These are phyloP conservation scores for Diatrype stigma DNA, from an alignment of 2,329 filamentous ascomycete species.

Conservation along the genomic window DNA sequence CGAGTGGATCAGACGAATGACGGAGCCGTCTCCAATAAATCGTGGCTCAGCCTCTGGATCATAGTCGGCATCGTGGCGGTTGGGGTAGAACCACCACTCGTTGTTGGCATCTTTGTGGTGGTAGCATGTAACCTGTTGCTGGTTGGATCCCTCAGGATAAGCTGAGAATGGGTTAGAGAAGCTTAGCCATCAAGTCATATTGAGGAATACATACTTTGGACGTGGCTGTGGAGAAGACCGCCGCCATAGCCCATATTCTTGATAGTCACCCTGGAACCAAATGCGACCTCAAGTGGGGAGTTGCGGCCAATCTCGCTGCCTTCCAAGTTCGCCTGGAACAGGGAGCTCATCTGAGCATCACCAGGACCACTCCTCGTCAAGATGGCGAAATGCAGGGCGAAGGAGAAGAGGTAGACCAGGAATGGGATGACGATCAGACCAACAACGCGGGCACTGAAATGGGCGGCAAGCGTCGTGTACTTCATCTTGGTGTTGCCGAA, in stretches of 20 bases:
- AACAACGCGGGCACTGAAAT: constrained; percentile 74
- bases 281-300: constrained; percentile 86
- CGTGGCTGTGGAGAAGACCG: constrained; percentile 90
- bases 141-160: constrained; percentile 85
- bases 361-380: constrained; percentile 91
- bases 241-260: constrained; percentile 99
- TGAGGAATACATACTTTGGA: constrained; percentile 59
- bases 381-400: constrained; percentile 90
- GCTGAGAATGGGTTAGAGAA: constrained; percentile 31
- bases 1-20: constrained; percentile 84
- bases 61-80: constrained; percentile 71
- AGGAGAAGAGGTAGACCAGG: constrained; percentile 91
- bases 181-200: background rate
- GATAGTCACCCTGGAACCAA: constrained; percentile 83
- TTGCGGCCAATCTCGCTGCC: constrained; percentile 93
- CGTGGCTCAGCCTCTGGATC: constrained; percentile 66
- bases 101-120: constrained; percentile 99
- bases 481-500: constrained; percentile 94
- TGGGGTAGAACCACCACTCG: constrained; percentile 99
- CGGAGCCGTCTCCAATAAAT: constrained; percentile 72
- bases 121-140: constrained; percentile 98
- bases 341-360: constrained; percentile 99
- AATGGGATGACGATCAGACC: constrained; percentile 86
- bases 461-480: constrained; percentile 59
- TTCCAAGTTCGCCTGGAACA: constrained; percentile 94